These are phyloP conservation scores for Microstegium vimineum DNA, from an alignment of 176 grass and related monocot genomes.

Conservation along the genomic window DNA sequence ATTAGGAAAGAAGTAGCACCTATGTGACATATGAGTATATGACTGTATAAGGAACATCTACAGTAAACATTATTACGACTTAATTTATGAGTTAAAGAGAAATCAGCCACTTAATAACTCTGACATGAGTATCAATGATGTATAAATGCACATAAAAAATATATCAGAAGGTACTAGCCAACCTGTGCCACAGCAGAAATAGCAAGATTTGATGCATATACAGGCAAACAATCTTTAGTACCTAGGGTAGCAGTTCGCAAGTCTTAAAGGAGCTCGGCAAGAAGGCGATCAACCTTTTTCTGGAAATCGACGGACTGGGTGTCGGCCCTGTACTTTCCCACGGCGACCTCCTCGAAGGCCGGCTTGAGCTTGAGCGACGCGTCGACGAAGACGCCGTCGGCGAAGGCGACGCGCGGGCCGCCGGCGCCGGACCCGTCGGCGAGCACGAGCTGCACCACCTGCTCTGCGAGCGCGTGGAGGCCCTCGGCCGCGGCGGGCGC, in stretches of 20 bases:
- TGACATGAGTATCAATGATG: neutral
- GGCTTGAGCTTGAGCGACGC: slow-evolving; percentile 38
- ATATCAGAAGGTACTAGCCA: neutral
- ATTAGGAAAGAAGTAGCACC: neutral
- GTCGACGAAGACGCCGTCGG: slow-evolving; percentile 62
- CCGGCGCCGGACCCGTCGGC: slow-evolving; percentile 58
- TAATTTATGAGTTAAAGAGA: neutral
- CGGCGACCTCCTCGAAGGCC: slow-evolving; percentile 34
- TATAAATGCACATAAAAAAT: neutral
- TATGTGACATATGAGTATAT: neutral
- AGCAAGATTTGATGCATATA: neutral
- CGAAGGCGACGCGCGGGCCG: slow-evolving; percentile 58
- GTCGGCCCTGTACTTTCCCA: slow-evolving; percentile 49
- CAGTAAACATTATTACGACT: neutral
- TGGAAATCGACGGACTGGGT: slow-evolving; percentile 48
- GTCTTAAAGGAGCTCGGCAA: neutral
- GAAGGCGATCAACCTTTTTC: slow-evolving; percentile 37
- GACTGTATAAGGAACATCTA: neutral
- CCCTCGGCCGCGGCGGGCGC: neutral
- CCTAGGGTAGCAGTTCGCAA: neutral
- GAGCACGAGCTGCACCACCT: slow-evolving; percentile 71
- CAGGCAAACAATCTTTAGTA: neutral
- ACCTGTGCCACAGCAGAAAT: neutral
- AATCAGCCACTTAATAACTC: neutral
- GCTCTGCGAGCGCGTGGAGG: slow-evolving; percentile 51